Percentiles rank a stretch among this genome's conserved stretches.
phyloP scores from a whole-genome alignment of 768 basidiomycete species.

The Candolleomyces efflorescens region DNA sequence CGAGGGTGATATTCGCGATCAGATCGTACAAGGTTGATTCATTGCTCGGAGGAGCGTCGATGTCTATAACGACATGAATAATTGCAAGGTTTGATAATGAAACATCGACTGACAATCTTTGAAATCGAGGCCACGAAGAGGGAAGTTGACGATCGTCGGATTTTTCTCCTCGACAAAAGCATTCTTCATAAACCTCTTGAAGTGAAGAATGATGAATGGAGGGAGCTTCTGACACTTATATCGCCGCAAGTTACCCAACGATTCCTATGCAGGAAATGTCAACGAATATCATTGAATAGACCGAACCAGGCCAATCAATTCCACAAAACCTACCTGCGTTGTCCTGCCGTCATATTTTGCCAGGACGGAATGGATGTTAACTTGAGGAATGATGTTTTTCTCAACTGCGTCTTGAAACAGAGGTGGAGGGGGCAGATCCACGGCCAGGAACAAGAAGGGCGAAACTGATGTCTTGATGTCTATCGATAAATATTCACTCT shows the following conservation, averaged over 20 bases:
- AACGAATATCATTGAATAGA: not conserved
- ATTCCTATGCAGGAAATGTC: constrained; percentile 53
- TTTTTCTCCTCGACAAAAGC: constrained; percentile 98
- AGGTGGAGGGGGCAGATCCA: constrained; percentile 96
- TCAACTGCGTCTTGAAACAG: constrained; percentile 94
- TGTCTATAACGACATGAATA: constrained; percentile 48
- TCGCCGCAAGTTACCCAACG: constrained; percentile 74
- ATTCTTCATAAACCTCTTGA: constrained; percentile 96
- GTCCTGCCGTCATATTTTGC: constrained; percentile 92
- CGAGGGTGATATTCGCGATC: constrained; percentile 92
- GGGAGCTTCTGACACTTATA: constrained; percentile 90
- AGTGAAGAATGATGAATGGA: constrained; percentile 89
- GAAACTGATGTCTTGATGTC: constrained; percentile 84
- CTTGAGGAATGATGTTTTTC: constrained; percentile 99
- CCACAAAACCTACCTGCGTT: constrained; percentile 60
- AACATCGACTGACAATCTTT: constrained; percentile 67
- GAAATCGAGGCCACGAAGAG: constrained; percentile 89
- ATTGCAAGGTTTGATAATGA: constrained; percentile 16
- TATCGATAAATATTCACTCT: constrained; percentile 24
- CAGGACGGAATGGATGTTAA: constrained; percentile 83
- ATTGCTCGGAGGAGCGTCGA: constrained; percentile 62
- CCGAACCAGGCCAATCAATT: not conserved
- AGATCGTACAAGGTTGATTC: constrained; percentile 83
- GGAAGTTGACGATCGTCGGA: constrained; percentile 97
- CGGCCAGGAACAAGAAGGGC: constrained; percentile 93